Evolutionary conservation across 331 rosid species (phyloP).

Genomic region (Quercus lobata): DNA sequence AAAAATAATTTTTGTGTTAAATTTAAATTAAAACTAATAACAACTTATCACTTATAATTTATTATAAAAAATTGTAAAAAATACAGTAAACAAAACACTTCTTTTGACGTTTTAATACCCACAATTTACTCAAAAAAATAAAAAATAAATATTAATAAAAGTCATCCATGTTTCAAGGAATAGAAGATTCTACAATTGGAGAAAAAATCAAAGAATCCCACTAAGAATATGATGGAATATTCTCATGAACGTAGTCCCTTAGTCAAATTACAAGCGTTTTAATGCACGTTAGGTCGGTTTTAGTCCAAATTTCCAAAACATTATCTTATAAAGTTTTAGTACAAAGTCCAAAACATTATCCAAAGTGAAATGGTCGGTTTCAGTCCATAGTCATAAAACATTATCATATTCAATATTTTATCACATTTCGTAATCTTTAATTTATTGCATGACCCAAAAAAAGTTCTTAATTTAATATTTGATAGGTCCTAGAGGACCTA

Average conservation of each 20-base stretch:
- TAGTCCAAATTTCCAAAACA: conserved; percentile 1
- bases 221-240: conserved; percentile 1
- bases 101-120: too few relatives aligned
- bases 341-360: background rate
- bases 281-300: background rate
- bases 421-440: background rate
- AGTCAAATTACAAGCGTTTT: background rate
- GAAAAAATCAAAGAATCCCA: too few relatives aligned
- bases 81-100: background rate
- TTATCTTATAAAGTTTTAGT: background rate
- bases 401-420: background rate
- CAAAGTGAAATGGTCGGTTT: conserved; percentile 33
- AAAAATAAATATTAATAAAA: background rate
- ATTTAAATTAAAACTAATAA: too few relatives aligned
- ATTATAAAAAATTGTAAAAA: too few relatives aligned
- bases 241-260: background rate
- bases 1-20: background rate
- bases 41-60: too few relatives aligned
- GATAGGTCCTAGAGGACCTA: background rate
- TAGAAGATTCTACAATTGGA: background rate
- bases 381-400: background rate
- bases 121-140: background rate
- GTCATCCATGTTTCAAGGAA: conserved; percentile 1
- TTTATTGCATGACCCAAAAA: background rate
- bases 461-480: background rate